Conservation (phyloP, 169 alveolate genomes). For the Plasmodium coatneyi region DNA sequence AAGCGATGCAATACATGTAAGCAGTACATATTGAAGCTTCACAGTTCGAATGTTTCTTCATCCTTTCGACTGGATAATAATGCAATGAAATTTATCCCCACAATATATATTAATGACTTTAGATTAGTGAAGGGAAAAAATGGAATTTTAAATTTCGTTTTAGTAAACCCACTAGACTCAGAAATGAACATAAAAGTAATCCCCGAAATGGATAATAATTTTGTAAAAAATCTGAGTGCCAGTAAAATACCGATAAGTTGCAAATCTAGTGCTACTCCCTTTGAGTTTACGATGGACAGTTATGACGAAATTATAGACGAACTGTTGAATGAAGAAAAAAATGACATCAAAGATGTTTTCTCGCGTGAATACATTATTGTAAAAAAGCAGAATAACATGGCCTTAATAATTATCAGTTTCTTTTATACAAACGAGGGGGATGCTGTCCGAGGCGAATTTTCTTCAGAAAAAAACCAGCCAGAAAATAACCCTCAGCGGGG, state of each 20-base stretch:
- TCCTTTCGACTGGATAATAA: slow-evolving; percentile 21
- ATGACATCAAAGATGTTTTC: slow-evolving; percentile 19
- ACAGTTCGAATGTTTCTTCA: slow-evolving; percentile 29
- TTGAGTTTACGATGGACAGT: slow-evolving; percentile 32
- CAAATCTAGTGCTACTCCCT: slow-evolving; percentile 6
- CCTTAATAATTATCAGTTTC: slow-evolving; percentile 59
- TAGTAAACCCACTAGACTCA: slow-evolving; percentile 44
- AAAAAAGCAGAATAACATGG: slow-evolving; percentile 60
- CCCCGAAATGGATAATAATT: slow-evolving; percentile 40
- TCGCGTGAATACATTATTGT: slow-evolving; percentile 12
- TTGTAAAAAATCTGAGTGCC: slow-evolving; percentile 16
- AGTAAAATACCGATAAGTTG: slow-evolving; percentile 35
- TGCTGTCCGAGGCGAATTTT: background rate
- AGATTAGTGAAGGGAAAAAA: slow-evolving; percentile 37
- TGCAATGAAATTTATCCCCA: slow-evolving; percentile 56
- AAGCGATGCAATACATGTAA: slow-evolving; percentile 46
- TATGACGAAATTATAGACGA: slow-evolving; percentile 68
- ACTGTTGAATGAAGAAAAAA: slow-evolving; percentile 15
- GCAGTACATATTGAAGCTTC: slow-evolving; percentile 46
- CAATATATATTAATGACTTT: slow-evolving; percentile 62
- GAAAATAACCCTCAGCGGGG: background rate
- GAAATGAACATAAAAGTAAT: slow-evolving; percentile 70
- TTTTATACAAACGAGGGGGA: slow-evolving; percentile 7
- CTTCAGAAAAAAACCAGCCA: background rate
- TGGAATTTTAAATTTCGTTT: slow-evolving; percentile 57